Evolutionary conservation across 2,329 filamentous ascomycete genomes (phyloP).

Genomic region (Nigrospora osmanthi): DNA sequence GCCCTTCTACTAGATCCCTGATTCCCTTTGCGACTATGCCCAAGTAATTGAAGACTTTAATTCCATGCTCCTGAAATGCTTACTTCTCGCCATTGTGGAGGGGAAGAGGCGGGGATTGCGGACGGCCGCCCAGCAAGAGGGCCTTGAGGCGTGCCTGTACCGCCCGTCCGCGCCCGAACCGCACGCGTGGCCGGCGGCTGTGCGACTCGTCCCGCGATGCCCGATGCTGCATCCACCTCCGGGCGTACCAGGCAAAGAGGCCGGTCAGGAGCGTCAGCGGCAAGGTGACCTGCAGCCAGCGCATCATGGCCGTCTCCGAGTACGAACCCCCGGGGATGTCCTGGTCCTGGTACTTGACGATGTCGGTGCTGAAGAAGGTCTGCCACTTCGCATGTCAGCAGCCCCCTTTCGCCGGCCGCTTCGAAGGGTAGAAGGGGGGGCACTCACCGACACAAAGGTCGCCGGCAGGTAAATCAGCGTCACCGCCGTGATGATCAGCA

Average conservation of each 20-base stretch:
- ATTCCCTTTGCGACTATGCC: too few relatives aligned
- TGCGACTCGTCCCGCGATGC: background rate
- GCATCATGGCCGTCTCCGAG: slow-evolving; percentile 18
- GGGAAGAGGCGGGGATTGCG: too few relatives aligned
- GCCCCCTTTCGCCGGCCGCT: too few relatives aligned
- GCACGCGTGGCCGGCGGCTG: too few relatives aligned
- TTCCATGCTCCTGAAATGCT: too few relatives aligned
- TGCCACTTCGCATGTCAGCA: slow-evolving; percentile 4
- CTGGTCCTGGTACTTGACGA: slow-evolving; percentile 7
- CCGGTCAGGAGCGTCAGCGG: slow-evolving; percentile 24
- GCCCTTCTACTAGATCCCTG: too few relatives aligned
- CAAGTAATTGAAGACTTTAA: too few relatives aligned
- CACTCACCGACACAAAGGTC: slow-evolving; percentile 25
- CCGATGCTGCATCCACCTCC: background rate
- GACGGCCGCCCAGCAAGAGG: too few relatives aligned
- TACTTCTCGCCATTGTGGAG: too few relatives aligned
- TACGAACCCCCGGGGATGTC: slow-evolving; percentile 13
- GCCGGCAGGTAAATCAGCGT: slow-evolving; percentile 25
- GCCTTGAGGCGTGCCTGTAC: too few relatives aligned
- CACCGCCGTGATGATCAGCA: slow-evolving; percentile 25
- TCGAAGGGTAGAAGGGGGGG: too few relatives aligned
- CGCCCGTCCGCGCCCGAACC: too few relatives aligned
- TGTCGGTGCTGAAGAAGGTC: slow-evolving; percentile 25
- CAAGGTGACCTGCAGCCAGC: slow-evolving; percentile 29
- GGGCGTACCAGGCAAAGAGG: background rate